phyloP scores from a whole-genome alignment of 208 protist genomes.

The Trichomonas vaginalis region DNA sequence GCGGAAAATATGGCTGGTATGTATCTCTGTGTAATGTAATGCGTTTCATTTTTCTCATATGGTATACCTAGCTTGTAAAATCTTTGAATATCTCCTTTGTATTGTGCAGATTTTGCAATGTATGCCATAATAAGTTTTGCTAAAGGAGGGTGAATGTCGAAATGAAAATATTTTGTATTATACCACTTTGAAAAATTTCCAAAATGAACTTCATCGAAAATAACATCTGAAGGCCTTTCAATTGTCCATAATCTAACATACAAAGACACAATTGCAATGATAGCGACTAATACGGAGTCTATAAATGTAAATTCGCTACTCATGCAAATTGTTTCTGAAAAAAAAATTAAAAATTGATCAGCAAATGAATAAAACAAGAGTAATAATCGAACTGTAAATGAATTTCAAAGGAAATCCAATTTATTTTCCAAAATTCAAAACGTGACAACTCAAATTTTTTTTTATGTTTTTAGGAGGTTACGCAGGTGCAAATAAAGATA shows the following conservation, averaged over 20 bases:
- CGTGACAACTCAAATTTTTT: too few relatives aligned
- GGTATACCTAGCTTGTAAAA: neutral
- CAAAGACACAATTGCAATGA: neutral
- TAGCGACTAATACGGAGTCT: neutral
- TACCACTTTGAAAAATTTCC: neutral
- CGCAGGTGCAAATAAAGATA: too few relatives aligned
- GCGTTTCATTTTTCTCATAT: neutral
- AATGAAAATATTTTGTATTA: neutral
- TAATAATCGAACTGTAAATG: too few relatives aligned
- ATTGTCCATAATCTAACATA: neutral
- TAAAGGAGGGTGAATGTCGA: neutral
- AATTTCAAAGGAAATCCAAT: too few relatives aligned
- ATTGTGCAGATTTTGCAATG: neutral
- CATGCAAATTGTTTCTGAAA: too few relatives aligned
- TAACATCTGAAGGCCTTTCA: too few relatives aligned
- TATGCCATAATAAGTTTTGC: neutral
- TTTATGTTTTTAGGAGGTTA: too few relatives aligned
- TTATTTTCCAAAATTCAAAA: too few relatives aligned
- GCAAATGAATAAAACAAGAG: too few relatives aligned
- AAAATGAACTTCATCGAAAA: too few relatives aligned
- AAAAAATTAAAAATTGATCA: too few relatives aligned
- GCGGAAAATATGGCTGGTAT: neutral
- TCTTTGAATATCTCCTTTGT: neutral
- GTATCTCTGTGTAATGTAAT: neutral
- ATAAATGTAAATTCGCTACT: too few relatives aligned